Conservation (phyloP, 1,284 basidiomycete species). For the Erythrobasidium hasegawianum region DNA sequence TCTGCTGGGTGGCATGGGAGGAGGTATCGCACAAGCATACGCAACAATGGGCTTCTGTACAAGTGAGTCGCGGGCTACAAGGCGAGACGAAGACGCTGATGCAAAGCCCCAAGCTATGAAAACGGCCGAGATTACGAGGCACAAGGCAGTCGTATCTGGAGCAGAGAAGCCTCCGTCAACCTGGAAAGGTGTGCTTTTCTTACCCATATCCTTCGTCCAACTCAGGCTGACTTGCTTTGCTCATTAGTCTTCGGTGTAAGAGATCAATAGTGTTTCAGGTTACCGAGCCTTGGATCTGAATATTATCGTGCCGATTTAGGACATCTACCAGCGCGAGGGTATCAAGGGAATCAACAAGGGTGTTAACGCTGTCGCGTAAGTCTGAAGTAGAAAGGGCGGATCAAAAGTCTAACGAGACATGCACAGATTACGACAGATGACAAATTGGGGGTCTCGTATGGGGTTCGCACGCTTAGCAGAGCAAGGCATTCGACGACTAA, state of each 20-base stretch:
- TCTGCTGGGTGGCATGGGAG: conserved; percentile 92
- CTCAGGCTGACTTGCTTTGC: neutral
- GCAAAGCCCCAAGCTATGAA: conserved; percentile 29
- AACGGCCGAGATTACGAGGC: conserved; percentile 88
- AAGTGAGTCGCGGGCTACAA: conserved; percentile 28
- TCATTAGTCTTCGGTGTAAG: conserved; percentile 21
- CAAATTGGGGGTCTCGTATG: conserved; percentile 99
- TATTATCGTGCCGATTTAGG: conserved; percentile 66
- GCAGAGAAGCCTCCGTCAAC: conserved; percentile 80
- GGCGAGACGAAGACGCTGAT: neutral
- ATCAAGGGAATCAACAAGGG: conserved; percentile 98
- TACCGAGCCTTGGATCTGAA: conserved; percentile 54
- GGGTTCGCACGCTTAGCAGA: conserved; percentile 95
- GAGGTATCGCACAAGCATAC: conserved; percentile 96
- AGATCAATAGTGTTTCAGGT: neutral
- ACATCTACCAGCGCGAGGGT: conserved; percentile 91
- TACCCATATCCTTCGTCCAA: neutral
- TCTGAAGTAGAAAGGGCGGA: neutral
- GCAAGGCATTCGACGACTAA: conserved; percentile 67
- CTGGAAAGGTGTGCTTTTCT: conserved; percentile 49
- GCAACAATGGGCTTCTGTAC: conserved; percentile 64
- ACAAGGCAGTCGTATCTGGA: conserved; percentile 87
- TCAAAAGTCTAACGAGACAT: neutral
- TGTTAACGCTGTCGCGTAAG: conserved; percentile 87
- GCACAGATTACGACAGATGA: conserved; percentile 74